Percentiles rank a stretch among this genome's conserved stretches.
These are phyloP conservation scores for Aspergillus chevalieri DNA, from an alignment of 2,329 filamentous ascomycete genomes.

Conservation along the genomic window DNA sequence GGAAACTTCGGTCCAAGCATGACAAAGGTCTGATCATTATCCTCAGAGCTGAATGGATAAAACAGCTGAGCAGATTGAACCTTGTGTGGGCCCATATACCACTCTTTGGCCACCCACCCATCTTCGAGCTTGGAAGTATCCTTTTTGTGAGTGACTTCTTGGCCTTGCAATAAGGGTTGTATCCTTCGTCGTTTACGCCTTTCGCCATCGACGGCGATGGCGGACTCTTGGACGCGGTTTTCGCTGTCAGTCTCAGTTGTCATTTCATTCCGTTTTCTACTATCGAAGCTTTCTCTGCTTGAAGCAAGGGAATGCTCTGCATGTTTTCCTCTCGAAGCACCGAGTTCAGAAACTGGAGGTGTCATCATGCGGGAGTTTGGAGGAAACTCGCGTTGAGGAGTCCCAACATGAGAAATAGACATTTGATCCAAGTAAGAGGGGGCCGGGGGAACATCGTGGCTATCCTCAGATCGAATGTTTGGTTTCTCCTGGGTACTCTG, in stretches of 20 bases:
- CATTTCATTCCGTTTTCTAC: not conserved
- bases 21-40: constrained; percentile 21
- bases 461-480: constrained; percentile 3
- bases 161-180: not conserved
- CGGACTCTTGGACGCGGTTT: constrained; percentile 16
- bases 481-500: constrained; percentile 11
- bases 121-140: not conserved
- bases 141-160: not conserved
- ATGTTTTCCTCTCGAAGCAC: not conserved
- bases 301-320: not conserved
- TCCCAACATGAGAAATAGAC: not conserved
- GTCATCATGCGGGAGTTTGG: not conserved
- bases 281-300: not conserved
- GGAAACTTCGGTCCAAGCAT: constrained; percentile 17
- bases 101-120: constrained; percentile 10
- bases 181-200: constrained; percentile 26
- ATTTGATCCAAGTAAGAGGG: not conserved
- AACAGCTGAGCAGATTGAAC: constrained; percentile 39
- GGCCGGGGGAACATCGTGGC: constrained; percentile 1
- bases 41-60: constrained; percentile 29
- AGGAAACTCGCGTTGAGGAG: not conserved
- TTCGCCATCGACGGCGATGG: constrained; percentile 16
- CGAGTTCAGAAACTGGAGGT: not conserved
- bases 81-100: constrained; percentile 36
- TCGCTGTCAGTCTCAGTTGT: not conserved